Evolutionary conservation across 805 yeast species (phyloP), one percentile per base, ranked within the genome.

Genomic region (Hanseniaspora valbyensis): DNA sequence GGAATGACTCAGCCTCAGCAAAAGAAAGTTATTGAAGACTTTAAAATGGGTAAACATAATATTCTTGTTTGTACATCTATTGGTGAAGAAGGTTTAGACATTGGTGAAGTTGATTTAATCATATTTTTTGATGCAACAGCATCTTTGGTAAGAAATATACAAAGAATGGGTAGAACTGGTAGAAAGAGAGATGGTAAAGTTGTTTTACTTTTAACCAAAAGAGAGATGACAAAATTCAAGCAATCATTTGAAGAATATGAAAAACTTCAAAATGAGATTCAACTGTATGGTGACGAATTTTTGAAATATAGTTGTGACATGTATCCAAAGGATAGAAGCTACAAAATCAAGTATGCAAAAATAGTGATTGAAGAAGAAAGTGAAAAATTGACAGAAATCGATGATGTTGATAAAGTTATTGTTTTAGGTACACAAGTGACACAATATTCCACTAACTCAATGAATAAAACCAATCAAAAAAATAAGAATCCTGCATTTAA

Each of bases 71-170:
- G 97, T 4, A 92, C 99, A 0, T 88, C 96, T 0, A 90, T 92
- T 61, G 99, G 97, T 42, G 99, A 92, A 63, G 99, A 92, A 70
- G 99, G 99, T 41, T 72, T 92, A 56, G 98, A 92, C 69, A 94
- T 92, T 56, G 98, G 98, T 29, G 96, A 94, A 62, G 99, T 92
- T 49, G 98, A 92, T 64, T 63, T 92, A 58, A 90, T 92, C 57
- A 73, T 92, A 7, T 89, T 96, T 61, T 92, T 79, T 65, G 98
- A 92, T 60, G 85, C 95, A 0, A 88, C 96, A 0, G 74, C 88
- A 26, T 86, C 95, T 41, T 96, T 97, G 0, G 90, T 92, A 52
- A 85, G 94, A 53, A 88, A 84, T 57, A 75, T 92, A 37, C 99
- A 92, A 63, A 70, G 99, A 58, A 87, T 92, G 94, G 99, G 99